A percentile compares a stretch with the other conserved stretches of the same genome.
Conservation (phyloP, 768 basidiomycete species). For the Podaxis sp. region DNA sequence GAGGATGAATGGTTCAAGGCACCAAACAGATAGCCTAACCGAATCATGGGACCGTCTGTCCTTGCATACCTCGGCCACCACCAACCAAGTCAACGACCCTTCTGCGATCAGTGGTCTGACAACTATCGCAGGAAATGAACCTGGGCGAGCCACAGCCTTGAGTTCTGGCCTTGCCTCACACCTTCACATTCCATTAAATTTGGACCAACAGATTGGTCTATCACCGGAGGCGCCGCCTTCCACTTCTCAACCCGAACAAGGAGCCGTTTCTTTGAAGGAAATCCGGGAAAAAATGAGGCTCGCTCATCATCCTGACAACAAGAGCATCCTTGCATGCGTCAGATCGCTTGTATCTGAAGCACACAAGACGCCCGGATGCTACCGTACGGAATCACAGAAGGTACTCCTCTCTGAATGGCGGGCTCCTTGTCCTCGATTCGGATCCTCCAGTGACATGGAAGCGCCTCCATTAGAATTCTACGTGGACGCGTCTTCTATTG, state of each 20-base stretch:
- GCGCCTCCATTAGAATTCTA: constrained; percentile 19
- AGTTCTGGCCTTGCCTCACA: background rate
- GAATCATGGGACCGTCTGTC: background rate
- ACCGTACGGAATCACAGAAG: constrained; percentile 7
- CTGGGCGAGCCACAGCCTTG: background rate
- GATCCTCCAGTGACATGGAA: constrained; percentile 36
- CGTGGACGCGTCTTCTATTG: background rate
- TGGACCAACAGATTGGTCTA: too few species aligned
- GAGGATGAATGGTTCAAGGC: background rate
- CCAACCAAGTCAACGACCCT: constrained; percentile 30
- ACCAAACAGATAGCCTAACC: background rate
- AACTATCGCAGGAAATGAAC: background rate
- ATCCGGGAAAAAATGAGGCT: constrained; percentile 4
- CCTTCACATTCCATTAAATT: too few species aligned
- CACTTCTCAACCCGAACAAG: background rate
- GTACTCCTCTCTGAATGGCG: constrained; percentile 22
- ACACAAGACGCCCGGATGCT: constrained; percentile 16
- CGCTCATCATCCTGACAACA: background rate
- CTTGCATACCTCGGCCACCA: constrained; percentile 19
- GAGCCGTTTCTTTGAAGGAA: background rate
- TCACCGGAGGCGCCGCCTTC: too few species aligned
- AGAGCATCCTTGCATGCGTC: background rate
- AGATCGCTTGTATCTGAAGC: constrained; percentile 20
- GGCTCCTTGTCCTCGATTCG: background rate
- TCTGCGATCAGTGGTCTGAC: constrained; percentile 21